Evolutionary conservation across 768 basidiomycete species (phyloP), one percentile per base, ranked within the genome.

Genomic region (Russula sp.): DNA sequence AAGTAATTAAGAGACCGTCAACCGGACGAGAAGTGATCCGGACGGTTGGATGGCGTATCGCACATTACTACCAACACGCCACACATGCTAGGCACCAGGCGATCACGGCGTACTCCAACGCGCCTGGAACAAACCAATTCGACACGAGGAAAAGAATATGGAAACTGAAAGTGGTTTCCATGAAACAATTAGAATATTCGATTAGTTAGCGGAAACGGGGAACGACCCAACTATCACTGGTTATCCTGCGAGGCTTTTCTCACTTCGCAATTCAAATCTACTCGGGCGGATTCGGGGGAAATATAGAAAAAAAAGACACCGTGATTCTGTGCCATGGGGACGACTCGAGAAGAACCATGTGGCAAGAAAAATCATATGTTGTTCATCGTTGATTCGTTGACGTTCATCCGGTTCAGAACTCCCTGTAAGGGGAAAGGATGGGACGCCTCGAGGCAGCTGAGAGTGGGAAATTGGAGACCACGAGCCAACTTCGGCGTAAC

Each of bases 321-420:
- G 3, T 1, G 14, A 5, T 1, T 3, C 44, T 22, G 26, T 3
- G 28, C 9, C 10, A 5, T 26, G 24, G 5, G 24, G n/a, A 8
- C 5, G 13, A 13, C 16, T 1, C 0, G 16, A 30, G 49, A 63
- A 26, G 48, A 44, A 18, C 13, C 22, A 24, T 14, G 26, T 11
- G 2, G 42, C 28, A 9, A 52, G 28, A 30, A 9, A 32, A 6
- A 26, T 22, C n/a, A 10, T 18, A 28, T 6, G 14, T 52, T 18
- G 10, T n/a, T 46, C 44, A 46, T 36, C 34, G 38, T 53, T 24
- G 57, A 64, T 42, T 36, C 34, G 38, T 53, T 24, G 57, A 64
- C 51, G 49, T 24, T 38, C 22, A 16, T 22, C 42, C 16, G 51
- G 32, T 1, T 7, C 42, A 2, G 16, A n/a, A 38, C 30, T 28